phyloP scores from a whole-genome alignment of 129 eudicot species.

The Gnaphalium uliginosum region DNA sequence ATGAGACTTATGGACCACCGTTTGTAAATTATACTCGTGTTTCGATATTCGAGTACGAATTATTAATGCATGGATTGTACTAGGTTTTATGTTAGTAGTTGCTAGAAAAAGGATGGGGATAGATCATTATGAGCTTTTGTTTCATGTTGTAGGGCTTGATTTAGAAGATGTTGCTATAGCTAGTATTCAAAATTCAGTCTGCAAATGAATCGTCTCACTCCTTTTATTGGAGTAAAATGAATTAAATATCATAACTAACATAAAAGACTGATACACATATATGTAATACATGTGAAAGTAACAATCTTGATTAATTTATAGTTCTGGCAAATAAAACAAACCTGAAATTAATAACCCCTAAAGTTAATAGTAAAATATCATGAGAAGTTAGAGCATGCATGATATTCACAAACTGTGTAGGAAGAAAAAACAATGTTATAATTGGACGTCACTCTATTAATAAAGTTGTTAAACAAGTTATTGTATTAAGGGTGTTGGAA shows the following conservation, averaged over 20 bases:
- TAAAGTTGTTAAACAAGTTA: too few relatives aligned
- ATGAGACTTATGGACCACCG: conserved; percentile 19
- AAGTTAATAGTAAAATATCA: neutral
- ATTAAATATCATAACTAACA: neutral
- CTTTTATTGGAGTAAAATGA: neutral
- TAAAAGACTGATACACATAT: neutral
- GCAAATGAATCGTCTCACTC: neutral
- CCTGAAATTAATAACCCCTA: neutral
- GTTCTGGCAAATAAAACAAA: too few relatives aligned
- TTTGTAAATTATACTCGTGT: conserved; percentile 16
- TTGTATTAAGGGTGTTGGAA: too few relatives aligned
- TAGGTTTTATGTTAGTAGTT: conserved; percentile 26
- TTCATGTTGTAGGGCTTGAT: conserved; percentile 22
- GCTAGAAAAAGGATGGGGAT: conserved; percentile 29
- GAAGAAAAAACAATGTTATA: neutral
- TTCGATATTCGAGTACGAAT: conserved; percentile 19
- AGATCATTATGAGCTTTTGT: conserved; percentile 11
- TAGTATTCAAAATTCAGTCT: neutral
- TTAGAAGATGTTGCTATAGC: conserved; percentile 8
- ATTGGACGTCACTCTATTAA: too few relatives aligned
- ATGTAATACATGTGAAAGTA: neutral
- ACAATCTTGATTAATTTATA: neutral
- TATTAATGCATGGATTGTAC: conserved; percentile 24
- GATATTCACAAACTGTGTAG: neutral
- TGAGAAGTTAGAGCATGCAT: neutral